Evolutionary conservation across 306 rosid species (phyloP).

Genomic region (Prosopis cineraria): DNA sequence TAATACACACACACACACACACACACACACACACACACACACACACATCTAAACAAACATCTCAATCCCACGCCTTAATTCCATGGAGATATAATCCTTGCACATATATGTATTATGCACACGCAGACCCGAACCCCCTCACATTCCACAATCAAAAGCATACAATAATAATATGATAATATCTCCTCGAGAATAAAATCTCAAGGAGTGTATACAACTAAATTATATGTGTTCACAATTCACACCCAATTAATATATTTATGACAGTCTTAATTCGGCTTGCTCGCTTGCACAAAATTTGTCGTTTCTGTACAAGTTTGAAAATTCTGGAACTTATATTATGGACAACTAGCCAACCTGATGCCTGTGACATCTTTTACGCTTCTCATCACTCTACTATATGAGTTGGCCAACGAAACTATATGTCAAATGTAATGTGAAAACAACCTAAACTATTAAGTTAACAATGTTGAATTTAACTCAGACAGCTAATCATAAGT

Average conservation of each 20-base stretch:
- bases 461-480: slow-evolving; percentile 14
- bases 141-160: background rate
- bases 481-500: slow-evolving; percentile 33
- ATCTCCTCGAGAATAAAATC: slow-evolving; percentile 18
- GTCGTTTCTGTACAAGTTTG: slow-evolving; percentile 26
- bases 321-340: background rate
- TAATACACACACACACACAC: too few relatives aligned
- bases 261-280: slow-evolving; percentile 21
- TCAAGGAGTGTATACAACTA: background rate
- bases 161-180: background rate
- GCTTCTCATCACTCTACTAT: slow-evolving; percentile 6
- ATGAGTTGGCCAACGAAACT: slow-evolving; percentile 26
- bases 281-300: slow-evolving; percentile 1
- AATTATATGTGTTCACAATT: background rate
- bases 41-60: too few relatives aligned
- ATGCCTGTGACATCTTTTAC: background rate
- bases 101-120: background rate
- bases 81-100: background rate
- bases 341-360: slow-evolving; percentile 4
- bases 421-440: slow-evolving; percentile 7
- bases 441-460: slow-evolving; percentile 10
- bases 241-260: slow-evolving; percentile 21
- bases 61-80: background rate
- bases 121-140: background rate
- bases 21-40: too few relatives aligned